Base-by-base conservation (phyloP, 2,329 filamentous ascomycete species). In the Monosporascus sp. region DNA sequence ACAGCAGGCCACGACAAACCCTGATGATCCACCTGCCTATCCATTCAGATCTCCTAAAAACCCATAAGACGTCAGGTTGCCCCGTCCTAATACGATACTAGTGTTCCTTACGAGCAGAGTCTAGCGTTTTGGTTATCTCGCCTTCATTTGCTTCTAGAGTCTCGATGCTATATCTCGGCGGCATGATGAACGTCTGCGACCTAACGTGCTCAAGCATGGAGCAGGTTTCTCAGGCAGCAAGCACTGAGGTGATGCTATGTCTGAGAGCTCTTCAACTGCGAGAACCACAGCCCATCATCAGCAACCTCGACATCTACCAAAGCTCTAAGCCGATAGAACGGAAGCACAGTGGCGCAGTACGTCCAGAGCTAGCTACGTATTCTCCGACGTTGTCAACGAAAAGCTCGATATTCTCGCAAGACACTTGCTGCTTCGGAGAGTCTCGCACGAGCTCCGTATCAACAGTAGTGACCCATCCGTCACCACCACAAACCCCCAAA, bases 321-420 rank as follows among this genome's bases (percentile, higher is more conserved):
- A 46, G 24, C 14, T 19, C 44, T 22, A 51, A 37, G 31, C 47
- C 24, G 48, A 43, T 37, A n/a, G 51, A 56, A 9, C 22, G 45
- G 24, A 48, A 46, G 17, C 24, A 45, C 20, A 44, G 27, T 27
- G 46, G 40, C 6, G 41, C 48, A 17, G 17, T n/a, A 7, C 24
- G 46, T 37, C 38, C 41, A n/a, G 55, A 55, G 44, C 27, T 50
- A 8, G 52, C 55, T 9, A 19, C 60, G 19, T 50, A 52, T 49
- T 60, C 63, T 1, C 57, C 58, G 9, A 54, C 56, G 22, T 50
- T 54, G 35, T 56, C 60, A 8, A 58, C 54, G 16, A 57, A 56
- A 40, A 57, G 50, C 9, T 60, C 60, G 11, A 56, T 60, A 0
- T 62, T 59, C 49, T 62, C 61, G 2, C 50, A 51, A 27, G 58